Evolutionary conservation across 2,329 filamentous ascomycete species (phyloP), one percentile per base, ranked within the genome.

Genomic region (Trichoderma sp.): DNA sequence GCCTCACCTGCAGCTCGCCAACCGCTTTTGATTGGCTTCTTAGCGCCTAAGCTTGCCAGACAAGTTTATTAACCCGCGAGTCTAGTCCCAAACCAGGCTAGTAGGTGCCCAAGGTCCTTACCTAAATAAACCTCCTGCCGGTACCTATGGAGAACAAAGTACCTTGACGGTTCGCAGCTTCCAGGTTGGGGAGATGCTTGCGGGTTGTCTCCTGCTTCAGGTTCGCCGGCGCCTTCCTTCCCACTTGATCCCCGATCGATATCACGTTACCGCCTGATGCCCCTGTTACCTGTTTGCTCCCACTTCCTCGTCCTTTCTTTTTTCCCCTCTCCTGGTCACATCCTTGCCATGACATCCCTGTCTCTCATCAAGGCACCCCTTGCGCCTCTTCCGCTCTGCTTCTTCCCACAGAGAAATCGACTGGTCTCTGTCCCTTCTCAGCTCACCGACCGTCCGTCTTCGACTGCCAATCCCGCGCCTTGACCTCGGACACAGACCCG

Each of bases 51-150:
- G 59, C 59, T 62, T 54, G 24, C 48, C 48, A 34, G 41, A 62
- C 50, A 62, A 62, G 59, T 62, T 26, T 62, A 62, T 39, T 62
- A 62, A 55, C 59, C 39, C 59, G 41, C 39, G 50, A 62, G 59
- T 41, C 59, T 62, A 62, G 55, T 47, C 50, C 59, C 41, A 15
- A 47, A 45, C n/a, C n/a, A 5, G 59, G 59, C 24, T 47, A n/a
- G n/a, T n/a, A n/a, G n/a, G n/a, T n/a, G n/a, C n/a, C n/a, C n/a
- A n/a, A n/a, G n/a, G n/a, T n/a, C n/a, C n/a, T n/a, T n/a, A n/a
- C n/a, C n/a, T 24, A 24, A 24, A 24, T 24, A 54, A 34, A 24
- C 48, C 17, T 21, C 45, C 58, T 44, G 47, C 24, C 19, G 57
- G 34, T 41, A 24, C 45, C n/a, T n/a, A n/a, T n/a, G 21, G 21